Evolutionary conservation across 192 early-diverging fungal species (phyloP).

Genomic region (Lunasporangiospora selenospora): DNA sequence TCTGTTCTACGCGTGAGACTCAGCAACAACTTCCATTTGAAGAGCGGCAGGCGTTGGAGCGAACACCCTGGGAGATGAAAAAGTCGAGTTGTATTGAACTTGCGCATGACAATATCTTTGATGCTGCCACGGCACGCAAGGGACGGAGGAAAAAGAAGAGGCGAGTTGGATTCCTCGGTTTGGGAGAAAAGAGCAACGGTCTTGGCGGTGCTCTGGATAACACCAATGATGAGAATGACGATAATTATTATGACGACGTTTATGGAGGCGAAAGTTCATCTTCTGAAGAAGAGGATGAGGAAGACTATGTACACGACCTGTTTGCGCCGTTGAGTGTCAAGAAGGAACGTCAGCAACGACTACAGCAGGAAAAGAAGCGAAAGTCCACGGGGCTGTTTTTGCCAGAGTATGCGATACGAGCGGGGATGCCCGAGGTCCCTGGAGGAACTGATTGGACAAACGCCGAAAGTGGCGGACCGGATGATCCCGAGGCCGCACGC

Average conservation of each 20-base stretch:
- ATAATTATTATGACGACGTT: slow-evolving; percentile 44
- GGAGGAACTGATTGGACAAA: not conserved
- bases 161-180: slow-evolving; percentile 10
- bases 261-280: slow-evolving; percentile 26
- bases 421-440: slow-evolving; percentile 52
- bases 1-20: slow-evolving; percentile 45
- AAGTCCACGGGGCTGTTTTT: slow-evolving; percentile 47
- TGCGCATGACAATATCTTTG: slow-evolving; percentile 43
- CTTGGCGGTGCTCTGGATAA: slow-evolving; percentile 1
- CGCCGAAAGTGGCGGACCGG: slow-evolving; percentile 3
- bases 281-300: slow-evolving; percentile 49
- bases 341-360: slow-evolving; percentile 26
- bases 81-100: slow-evolving; percentile 56
- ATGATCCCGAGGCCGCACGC: slow-evolving; percentile 22
- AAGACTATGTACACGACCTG: slow-evolving; percentile 41
- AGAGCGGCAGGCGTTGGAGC: slow-evolving; percentile 58
- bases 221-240: slow-evolving; percentile 1
- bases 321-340: slow-evolving; percentile 36
- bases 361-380: slow-evolving; percentile 40
- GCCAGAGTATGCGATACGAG: slow-evolving; percentile 56
- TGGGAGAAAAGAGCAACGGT: not conserved
- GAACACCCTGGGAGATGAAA: slow-evolving; percentile 68
- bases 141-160: slow-evolving; percentile 34
- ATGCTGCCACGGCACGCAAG: slow-evolving; percentile 7
- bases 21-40: slow-evolving; percentile 59